These are phyloP conservation scores for Hura crepitans DNA, from an alignment of 441 rosid species.

Conservation along the genomic window DNA sequence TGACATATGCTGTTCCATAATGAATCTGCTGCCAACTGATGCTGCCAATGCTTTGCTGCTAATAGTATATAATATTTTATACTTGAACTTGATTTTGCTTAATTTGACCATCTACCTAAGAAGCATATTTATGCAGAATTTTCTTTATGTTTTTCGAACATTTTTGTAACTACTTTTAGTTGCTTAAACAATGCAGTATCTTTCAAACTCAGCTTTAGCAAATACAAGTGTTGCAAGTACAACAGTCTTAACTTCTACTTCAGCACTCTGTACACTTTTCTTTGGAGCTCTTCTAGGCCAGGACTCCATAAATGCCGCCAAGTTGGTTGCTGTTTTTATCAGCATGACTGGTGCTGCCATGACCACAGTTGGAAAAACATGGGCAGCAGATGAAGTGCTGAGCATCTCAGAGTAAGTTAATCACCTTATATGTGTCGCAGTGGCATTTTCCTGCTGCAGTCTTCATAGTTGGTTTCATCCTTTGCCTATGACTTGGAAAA, in stretches of 20 bases:
- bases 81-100: neutral
- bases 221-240: constrained; percentile 68
- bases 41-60: neutral
- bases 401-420: constrained; percentile 42
- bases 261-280: constrained; percentile 62
- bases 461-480: neutral
- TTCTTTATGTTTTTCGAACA: neutral
- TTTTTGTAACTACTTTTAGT: constrained; percentile 1
- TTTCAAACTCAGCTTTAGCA: constrained; percentile 54
- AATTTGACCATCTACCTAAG: neutral
- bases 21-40: neutral
- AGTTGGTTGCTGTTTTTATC: constrained; percentile 54
- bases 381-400: constrained; percentile 48
- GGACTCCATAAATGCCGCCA: constrained; percentile 43
- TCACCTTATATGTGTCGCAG: neutral
- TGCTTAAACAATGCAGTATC: constrained; percentile 41
- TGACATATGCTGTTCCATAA: neutral
- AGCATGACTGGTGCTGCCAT: constrained; percentile 67
- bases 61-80: neutral
- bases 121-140: neutral
- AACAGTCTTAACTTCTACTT: constrained; percentile 60
- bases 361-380: constrained; percentile 61
- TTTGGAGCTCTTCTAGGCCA: constrained; percentile 59
- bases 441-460: neutral
- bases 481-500: neutral